Evolutionary conservation across 2,329 filamentous ascomycete genomes (phyloP), one percentile per base, ranked within the genome.

Genomic region (Penicillium sumatraense): DNA sequence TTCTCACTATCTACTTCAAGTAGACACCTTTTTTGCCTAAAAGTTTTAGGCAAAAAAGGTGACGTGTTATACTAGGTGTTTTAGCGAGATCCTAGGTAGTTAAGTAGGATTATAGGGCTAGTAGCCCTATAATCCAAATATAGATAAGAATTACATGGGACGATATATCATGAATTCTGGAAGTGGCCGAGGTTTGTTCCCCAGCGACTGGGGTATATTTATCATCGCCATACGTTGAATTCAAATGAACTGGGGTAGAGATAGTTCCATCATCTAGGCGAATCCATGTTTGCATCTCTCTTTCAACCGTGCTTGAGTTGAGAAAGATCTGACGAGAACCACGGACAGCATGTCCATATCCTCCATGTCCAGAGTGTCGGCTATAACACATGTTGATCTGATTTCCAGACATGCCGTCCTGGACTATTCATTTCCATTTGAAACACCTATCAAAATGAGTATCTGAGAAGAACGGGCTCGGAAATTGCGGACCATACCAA

Each of bases 321-420:
- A 88, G 60, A 2, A 78, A 61, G 11, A 89, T 72, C 61, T 87
- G 82, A 1, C 86, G 76, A 4, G 80, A 79, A 1, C 87, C 88
- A 0, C 87, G 81, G 9, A 81, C 80, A 83, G 83, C 89, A 42
- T 78, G 77, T 0, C 86, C 85, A 61, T 90, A 90, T 0, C 88
- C 88, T 0, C 87, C 88, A 52, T 90, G 90, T 0, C 88, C 88
- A 0, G 85, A 81, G 61, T 88, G 87, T 60, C 88, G 84, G 5
- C 86, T 85, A 60, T 84, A 85, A 64, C 87, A 89, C 61, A 81
- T 55, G 40, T 72, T 67, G 5, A 78, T 49, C 1, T 79, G 79
- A 53, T 77, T 80, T 0, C 79, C 81, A 0, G 69, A 70, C 1
- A 73, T 23, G n/a, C 67, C 67, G 41, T 66, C 68, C 10, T 60